A percentile compares a stretch with the other conserved stretches of the same genome.
phyloP scores from a whole-genome alignment of 1,139 yeast genomes.

The Candida sp. region DNA sequence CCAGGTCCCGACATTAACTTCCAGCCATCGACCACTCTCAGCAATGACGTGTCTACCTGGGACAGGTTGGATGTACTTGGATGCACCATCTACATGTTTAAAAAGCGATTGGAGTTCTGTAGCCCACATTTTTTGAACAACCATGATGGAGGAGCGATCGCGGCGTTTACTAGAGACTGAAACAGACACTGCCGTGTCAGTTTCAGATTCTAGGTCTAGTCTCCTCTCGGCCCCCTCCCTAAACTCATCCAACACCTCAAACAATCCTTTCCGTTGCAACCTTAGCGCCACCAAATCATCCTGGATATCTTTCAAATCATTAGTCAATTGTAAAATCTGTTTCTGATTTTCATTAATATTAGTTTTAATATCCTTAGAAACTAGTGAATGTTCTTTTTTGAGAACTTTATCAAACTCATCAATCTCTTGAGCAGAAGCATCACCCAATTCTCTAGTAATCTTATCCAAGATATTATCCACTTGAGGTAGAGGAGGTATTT shows the following conservation, averaged over 20 bases:
- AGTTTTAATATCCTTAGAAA: slow-evolving; percentile 61
- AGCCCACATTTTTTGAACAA: slow-evolving; percentile 81
- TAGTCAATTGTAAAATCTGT: slow-evolving; percentile 66
- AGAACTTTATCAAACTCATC: slow-evolving; percentile 67
- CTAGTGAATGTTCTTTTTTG: slow-evolving; percentile 46
- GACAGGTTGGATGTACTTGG: slow-evolving; percentile 68
- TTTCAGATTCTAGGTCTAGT: slow-evolving; percentile 38
- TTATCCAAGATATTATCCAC: slow-evolving; percentile 21
- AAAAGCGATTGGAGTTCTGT: slow-evolving; percentile 68
- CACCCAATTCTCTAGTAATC: slow-evolving; percentile 52
- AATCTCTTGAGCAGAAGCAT: slow-evolving; percentile 71
- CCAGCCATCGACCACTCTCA: slow-evolving; percentile 86
- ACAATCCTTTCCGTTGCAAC: slow-evolving; percentile 56
- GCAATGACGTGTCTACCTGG: slow-evolving; percentile 83
- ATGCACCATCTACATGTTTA: slow-evolving; percentile 88
- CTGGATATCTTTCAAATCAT: slow-evolving; percentile 60
- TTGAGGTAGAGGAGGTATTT: slow-evolving; percentile 43
- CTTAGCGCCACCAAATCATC: slow-evolving; percentile 63
- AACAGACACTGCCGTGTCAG: not conserved
- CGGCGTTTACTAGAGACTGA: slow-evolving; percentile 18
- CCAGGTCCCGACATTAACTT: slow-evolving; percentile 84
- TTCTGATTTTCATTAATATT: slow-evolving; percentile 71
- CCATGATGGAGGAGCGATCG: slow-evolving; percentile 68
- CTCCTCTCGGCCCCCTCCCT: slow-evolving; percentile 65
- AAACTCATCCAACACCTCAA: slow-evolving; percentile 63